phyloP scores from a whole-genome alignment of 257 asterid genomes.

The Ehretia macrophylla region DNA sequence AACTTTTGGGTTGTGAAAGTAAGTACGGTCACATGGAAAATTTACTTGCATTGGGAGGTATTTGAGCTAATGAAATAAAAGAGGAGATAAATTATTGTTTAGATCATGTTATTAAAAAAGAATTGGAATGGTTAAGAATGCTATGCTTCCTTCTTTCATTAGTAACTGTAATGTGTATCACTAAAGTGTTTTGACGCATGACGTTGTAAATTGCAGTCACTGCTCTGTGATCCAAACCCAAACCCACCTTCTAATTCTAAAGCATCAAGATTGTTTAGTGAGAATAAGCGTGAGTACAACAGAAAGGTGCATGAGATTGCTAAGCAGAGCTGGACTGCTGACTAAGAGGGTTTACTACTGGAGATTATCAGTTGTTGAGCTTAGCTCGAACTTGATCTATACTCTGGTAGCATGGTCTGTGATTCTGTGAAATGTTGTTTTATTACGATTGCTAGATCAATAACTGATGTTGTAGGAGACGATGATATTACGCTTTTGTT shows the following conservation, averaged over 20 bases:
- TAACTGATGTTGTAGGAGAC: constrained; percentile 24
- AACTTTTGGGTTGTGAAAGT: too few species aligned
- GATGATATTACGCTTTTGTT: constrained; percentile 12
- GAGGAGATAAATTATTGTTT: too few species aligned
- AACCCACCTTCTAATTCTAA: constrained; percentile 92
- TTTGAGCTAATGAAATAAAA: too few species aligned
- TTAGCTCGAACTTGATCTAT: constrained; percentile 18
- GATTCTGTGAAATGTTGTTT: constrained; percentile 21
- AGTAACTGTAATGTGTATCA: too few species aligned
- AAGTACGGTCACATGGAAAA: too few species aligned
- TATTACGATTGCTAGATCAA: constrained; percentile 10
- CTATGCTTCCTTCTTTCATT: too few species aligned
- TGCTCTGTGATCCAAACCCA: constrained; percentile 87
- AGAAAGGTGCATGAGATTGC: constrained; percentile 83
- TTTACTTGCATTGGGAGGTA: too few species aligned
- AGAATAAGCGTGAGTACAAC: constrained; percentile 89
- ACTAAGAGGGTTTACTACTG: constrained; percentile 28
- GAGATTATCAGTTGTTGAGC: constrained; percentile 17
- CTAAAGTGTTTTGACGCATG: too few species aligned
- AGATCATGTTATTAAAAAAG: too few species aligned
- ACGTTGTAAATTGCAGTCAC: constrained; percentile 42
- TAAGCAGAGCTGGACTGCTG: constrained; percentile 95
- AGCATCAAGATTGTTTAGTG: constrained; percentile 87
- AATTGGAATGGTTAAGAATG: too few species aligned
- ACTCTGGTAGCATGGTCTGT: constrained; percentile 26